These are phyloP conservation scores for Ophiostoma australiae DNA, from an alignment of 2,329 filamentous ascomycete species.

Conservation along the genomic window DNA sequence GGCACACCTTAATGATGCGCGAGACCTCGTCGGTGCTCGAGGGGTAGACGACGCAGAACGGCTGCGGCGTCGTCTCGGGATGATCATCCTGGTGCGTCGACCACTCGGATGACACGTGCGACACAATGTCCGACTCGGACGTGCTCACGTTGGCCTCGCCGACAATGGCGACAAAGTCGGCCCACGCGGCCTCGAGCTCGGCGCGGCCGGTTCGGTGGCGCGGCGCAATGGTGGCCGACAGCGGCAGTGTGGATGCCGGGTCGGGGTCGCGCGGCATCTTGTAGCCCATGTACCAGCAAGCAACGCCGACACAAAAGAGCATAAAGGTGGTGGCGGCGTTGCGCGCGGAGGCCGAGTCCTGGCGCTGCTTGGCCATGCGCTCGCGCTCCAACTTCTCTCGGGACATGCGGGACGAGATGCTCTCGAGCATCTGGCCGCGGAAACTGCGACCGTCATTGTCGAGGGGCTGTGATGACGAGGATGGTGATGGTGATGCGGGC, in stretches of 20 bases:
- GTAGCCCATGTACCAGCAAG: slow-evolving; percentile 57
- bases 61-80: slow-evolving; percentile 43
- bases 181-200: slow-evolving; percentile 65
- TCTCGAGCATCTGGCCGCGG: slow-evolving; percentile 52
- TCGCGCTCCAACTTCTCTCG: slow-evolving; percentile 46
- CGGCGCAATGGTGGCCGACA: slow-evolving; percentile 47
- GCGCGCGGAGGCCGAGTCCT: slow-evolving; percentile 38
- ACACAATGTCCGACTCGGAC: slow-evolving; percentile 47
- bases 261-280: slow-evolving; percentile 48
- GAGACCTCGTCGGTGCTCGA: slow-evolving; percentile 75
- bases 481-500: slow-evolving; percentile 17
- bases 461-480: not conserved
- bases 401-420: slow-evolving; percentile 46
- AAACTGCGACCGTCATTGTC: slow-evolving; percentile 36
- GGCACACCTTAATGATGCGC: slow-evolving; percentile 84
- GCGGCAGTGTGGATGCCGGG: slow-evolving; percentile 55
- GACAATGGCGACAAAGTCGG: slow-evolving; percentile 61
- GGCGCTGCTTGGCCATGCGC: slow-evolving; percentile 39
- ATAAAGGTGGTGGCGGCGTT: slow-evolving; percentile 47
- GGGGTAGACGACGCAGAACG: slow-evolving; percentile 72
- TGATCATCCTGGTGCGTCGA: slow-evolving; percentile 48
- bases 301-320: slow-evolving; percentile 47
- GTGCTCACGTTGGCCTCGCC: slow-evolving; percentile 63
- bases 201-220: slow-evolving; percentile 55
- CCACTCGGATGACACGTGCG: slow-evolving; percentile 59